These are phyloP conservation scores for Didymella glomerata DNA, from an alignment of 2,329 filamentous ascomycete genomes.

Conservation along the genomic window DNA sequence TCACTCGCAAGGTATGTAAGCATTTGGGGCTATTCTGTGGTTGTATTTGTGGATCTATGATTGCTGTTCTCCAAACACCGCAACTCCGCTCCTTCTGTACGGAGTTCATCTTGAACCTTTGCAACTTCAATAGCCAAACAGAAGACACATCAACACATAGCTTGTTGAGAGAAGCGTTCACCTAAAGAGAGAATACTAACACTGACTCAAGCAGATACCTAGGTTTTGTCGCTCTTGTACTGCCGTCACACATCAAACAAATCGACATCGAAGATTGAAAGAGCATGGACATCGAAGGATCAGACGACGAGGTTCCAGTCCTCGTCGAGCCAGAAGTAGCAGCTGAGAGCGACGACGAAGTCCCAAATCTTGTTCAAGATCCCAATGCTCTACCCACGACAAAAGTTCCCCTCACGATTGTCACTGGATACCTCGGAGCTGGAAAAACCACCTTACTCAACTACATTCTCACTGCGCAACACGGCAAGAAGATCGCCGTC, in stretches of 20 bases:
- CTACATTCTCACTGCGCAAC: slow-evolving; percentile 91
- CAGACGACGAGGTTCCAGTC: slow-evolving; percentile 52
- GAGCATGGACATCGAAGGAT: slow-evolving; percentile 26
- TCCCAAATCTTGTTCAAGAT: slow-evolving; percentile 37
- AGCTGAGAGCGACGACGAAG: slow-evolving; percentile 34
- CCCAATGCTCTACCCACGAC: slow-evolving; percentile 60
- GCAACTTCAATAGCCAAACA: neutral
- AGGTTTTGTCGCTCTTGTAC: too few species aligned
- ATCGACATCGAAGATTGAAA: neutral
- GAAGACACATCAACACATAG: neutral
- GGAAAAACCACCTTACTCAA: slow-evolving; percentile 96
- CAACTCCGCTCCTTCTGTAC: neutral
- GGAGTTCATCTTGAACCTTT: neutral
- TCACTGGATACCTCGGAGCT: slow-evolving; percentile 91
- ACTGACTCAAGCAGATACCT: too few species aligned
- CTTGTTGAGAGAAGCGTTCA: too few species aligned
- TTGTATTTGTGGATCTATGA: neutral
- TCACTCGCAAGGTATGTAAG: neutral
- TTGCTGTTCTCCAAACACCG: neutral
- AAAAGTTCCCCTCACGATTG: slow-evolving; percentile 85
- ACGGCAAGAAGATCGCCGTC: slow-evolving; percentile 97
- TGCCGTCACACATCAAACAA: too few species aligned
- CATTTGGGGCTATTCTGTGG: neutral
- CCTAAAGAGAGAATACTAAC: too few species aligned
- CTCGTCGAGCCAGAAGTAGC: slow-evolving; percentile 62